phyloP scores from a whole-genome alignment of 2,329 filamentous ascomycete species.

The Amylocarpus encephaloides region DNA sequence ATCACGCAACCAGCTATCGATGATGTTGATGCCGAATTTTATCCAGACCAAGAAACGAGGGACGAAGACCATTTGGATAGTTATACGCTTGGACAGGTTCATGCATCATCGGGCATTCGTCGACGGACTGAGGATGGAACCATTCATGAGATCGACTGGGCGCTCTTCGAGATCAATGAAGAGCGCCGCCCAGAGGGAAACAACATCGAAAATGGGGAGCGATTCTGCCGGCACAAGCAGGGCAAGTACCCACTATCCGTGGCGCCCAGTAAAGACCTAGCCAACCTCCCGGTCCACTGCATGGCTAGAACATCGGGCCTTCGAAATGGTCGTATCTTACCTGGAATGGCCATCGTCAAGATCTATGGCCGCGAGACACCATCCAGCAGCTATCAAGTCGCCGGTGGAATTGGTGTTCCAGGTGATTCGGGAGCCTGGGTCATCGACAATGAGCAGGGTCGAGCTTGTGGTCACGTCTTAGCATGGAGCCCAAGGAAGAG shows the following conservation, averaged over 20 bases:
- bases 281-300: constrained; percentile 76
- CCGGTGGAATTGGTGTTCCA: constrained; percentile 58
- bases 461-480: constrained; percentile 82
- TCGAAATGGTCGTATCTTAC: constrained; percentile 70
- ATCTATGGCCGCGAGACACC: constrained; percentile 79
- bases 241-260: constrained; percentile 49
- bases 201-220: constrained; percentile 45
- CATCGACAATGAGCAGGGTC: constrained; percentile 69
- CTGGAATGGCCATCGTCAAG: constrained; percentile 75
- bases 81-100: constrained; percentile 74
- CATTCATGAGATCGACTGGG: constrained; percentile 93
- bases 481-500: constrained; percentile 77
- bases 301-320: constrained; percentile 81
- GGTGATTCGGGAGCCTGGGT: constrained; percentile 94
- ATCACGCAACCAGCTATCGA: constrained; percentile 91
- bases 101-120: constrained; percentile 84
- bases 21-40: constrained; percentile 79
- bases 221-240: constrained; percentile 36
- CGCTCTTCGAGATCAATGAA: constrained; percentile 72
- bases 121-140: constrained; percentile 65
- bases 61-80: constrained; percentile 77
- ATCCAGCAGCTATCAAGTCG: constrained; percentile 62
- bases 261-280: constrained; percentile 54
- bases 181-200: constrained; percentile 68
- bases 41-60: constrained; percentile 62